Conservation (phyloP, 2,329 filamentous ascomycete genomes). For the Talaromyces sp. region DNA sequence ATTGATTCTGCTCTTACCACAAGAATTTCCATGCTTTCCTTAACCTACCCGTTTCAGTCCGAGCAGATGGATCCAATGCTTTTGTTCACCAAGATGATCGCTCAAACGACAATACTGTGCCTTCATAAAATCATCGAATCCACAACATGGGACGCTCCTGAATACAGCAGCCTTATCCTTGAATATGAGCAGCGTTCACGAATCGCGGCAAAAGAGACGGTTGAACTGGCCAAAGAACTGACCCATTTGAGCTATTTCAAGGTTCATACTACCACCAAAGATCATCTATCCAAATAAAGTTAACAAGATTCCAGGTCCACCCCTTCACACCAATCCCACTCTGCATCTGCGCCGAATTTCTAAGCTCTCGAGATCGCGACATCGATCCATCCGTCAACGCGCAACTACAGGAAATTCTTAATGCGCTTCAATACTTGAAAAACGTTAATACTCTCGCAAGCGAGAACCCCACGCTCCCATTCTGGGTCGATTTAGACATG, state of each 20-base stretch:
- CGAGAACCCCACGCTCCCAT: slow-evolving; percentile 13
- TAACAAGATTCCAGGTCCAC: slow-evolving; percentile 15
- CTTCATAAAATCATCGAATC: slow-evolving; percentile 20
- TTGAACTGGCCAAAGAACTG: slow-evolving; percentile 18
- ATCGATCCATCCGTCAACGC: slow-evolving; percentile 14
- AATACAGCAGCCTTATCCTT: slow-evolving; percentile 13
- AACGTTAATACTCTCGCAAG: slow-evolving; percentile 19
- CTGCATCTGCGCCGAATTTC: slow-evolving; percentile 20
- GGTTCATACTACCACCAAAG: neutral
- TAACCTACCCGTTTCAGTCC: slow-evolving; percentile 19
- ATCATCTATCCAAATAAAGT: neutral
- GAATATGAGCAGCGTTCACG: slow-evolving; percentile 17
- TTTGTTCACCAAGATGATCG: slow-evolving; percentile 22
- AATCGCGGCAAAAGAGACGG: slow-evolving; percentile 19
- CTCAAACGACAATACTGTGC: slow-evolving; percentile 20
- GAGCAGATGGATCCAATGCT: slow-evolving; percentile 21
- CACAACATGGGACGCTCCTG: slow-evolving; percentile 9
- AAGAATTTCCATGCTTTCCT: slow-evolving; percentile 18
- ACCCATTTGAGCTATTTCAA: slow-evolving; percentile 20
- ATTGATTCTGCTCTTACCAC: slow-evolving; percentile 18
- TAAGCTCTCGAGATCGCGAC: slow-evolving; percentile 16
- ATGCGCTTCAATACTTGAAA: slow-evolving; percentile 18
- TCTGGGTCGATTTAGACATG: slow-evolving; percentile 15
- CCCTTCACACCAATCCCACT: slow-evolving; percentile 22
- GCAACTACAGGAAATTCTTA: slow-evolving; percentile 18